Evolutionary conservation across 495 filamentous ascomycete species (phyloP).

Genomic region (Podospora fimiseda): DNA sequence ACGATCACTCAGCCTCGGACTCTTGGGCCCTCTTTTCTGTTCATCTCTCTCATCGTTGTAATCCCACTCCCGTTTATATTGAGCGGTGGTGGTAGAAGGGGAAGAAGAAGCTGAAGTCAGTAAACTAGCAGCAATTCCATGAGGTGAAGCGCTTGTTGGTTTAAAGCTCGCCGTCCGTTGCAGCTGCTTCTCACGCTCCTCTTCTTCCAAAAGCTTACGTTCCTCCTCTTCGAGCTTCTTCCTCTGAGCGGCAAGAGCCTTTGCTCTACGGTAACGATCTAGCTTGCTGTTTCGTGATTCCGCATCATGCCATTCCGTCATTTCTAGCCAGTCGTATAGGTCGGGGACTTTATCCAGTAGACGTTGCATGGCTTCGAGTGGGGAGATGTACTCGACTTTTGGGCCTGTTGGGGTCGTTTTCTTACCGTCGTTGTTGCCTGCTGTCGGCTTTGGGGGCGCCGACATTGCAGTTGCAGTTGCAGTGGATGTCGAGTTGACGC

Average conservation of each 20-base stretch:
- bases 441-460: too few species aligned
- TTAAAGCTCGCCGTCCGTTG: too few species aligned
- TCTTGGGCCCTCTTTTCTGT: background rate
- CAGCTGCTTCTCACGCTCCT: conserved; percentile 19
- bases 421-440: background rate
- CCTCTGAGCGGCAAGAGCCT: conserved; percentile 37
- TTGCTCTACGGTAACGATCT: conserved; percentile 36
- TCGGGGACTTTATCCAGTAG: conserved; percentile 34
- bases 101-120: too few species aligned
- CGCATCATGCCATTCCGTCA: conserved; percentile 53
- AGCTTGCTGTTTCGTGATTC: conserved; percentile 43
- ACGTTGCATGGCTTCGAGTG: conserved; percentile 14
- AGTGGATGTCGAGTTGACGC: too few species aligned
- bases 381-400: background rate
- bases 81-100: background rate
- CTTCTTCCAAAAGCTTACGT: conserved; percentile 26
- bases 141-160: background rate
- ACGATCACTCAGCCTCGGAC: too few species aligned
- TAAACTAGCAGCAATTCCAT: too few species aligned
- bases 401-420: background rate
- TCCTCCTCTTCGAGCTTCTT: conserved; percentile 31
- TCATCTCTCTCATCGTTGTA: background rate
- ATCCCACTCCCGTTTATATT: background rate
- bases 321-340: conserved; percentile 53
- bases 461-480: too few species aligned